phyloP scores from a whole-genome alignment of 2,329 filamentous ascomycete species.

The Sporothrix variecibatus region DNA sequence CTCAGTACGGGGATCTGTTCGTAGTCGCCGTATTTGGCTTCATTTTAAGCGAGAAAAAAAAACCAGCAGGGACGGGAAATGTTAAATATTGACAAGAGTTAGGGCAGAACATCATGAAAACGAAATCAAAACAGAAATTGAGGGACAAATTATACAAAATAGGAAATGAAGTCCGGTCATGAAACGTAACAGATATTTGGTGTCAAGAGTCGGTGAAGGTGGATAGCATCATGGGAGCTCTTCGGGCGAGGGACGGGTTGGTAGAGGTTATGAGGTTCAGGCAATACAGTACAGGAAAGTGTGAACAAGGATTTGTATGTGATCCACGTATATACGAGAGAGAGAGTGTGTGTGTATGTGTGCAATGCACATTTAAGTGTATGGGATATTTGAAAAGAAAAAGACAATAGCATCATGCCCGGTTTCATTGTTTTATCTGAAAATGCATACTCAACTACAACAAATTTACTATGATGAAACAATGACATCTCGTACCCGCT shows the following conservation, averaged over 20 bases:
- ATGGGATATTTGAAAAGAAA: no score
- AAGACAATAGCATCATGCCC: not conserved
- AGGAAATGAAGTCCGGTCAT: not conserved
- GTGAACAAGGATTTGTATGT: no score
- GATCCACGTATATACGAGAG: no score
- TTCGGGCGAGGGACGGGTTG: no score
- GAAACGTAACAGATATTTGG: not conserved
- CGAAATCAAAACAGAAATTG: not conserved
- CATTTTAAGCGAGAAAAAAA: not conserved
- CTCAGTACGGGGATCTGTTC: not conserved
- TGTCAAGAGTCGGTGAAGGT: not conserved
- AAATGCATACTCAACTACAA: no score
- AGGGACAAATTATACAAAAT: not conserved
- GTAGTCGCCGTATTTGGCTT: slow-evolving; percentile 18
- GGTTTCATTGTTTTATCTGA: not conserved
- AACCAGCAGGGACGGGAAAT: not conserved
- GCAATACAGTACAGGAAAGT: no score
- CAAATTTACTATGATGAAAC: not conserved
- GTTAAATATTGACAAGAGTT: not conserved
- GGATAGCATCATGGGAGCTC: not conserved
- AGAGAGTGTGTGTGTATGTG: no score
- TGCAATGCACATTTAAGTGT: no score
- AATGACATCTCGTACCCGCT: not conserved
- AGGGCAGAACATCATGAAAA: not conserved
- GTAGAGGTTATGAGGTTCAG: no score